A percentile compares a stretch with the other conserved stretches of the same genome.
These are phyloP conservation scores for Fraxinus platypoda DNA, from an alignment of 305 asterid species.

Conservation along the genomic window DNA sequence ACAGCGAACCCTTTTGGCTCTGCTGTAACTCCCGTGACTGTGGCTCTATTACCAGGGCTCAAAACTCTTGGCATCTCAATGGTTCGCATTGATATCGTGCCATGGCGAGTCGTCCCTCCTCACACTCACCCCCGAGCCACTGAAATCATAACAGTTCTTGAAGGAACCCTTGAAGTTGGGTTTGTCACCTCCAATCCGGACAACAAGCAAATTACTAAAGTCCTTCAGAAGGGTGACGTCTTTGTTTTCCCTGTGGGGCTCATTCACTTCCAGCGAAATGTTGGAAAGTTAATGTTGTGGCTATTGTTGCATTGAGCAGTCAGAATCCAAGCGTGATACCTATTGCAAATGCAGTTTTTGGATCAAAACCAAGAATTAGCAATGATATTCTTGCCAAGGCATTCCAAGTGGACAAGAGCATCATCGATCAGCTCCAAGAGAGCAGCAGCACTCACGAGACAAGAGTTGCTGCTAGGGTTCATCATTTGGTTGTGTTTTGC, in stretches of 20 bases:
- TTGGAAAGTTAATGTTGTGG: constrained; percentile 19
- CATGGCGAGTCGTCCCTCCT: constrained; percentile 21
- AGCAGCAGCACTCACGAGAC: not conserved
- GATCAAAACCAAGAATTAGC: constrained; percentile 18
- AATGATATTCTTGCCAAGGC: constrained; percentile 26
- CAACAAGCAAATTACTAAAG: constrained; percentile 12
- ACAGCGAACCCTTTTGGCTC: constrained; percentile 33
- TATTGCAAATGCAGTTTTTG: constrained; percentile 22
- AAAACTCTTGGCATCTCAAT: constrained; percentile 32
- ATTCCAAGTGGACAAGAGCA: constrained; percentile 24
- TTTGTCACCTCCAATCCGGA: constrained; percentile 27
- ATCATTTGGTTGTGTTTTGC: not conserved
- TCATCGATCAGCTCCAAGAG: constrained; percentile 28
- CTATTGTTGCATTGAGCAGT: constrained; percentile 30
- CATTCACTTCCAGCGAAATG: constrained; percentile 27
- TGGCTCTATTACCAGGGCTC: not conserved
- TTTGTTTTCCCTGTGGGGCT: constrained; percentile 30
- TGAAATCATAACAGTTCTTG: constrained; percentile 24
- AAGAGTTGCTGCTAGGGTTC: not conserved
- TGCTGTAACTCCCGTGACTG: not conserved
- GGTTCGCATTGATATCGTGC: constrained; percentile 28
- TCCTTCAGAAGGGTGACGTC: constrained; percentile 26
- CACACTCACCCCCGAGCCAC: constrained; percentile 32
- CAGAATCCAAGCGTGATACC: constrained; percentile 31
- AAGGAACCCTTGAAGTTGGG: constrained; percentile 28